Conservation (phyloP, 192 early-diverging fungal genomes). For the Cladochytrium replicatum region DNA sequence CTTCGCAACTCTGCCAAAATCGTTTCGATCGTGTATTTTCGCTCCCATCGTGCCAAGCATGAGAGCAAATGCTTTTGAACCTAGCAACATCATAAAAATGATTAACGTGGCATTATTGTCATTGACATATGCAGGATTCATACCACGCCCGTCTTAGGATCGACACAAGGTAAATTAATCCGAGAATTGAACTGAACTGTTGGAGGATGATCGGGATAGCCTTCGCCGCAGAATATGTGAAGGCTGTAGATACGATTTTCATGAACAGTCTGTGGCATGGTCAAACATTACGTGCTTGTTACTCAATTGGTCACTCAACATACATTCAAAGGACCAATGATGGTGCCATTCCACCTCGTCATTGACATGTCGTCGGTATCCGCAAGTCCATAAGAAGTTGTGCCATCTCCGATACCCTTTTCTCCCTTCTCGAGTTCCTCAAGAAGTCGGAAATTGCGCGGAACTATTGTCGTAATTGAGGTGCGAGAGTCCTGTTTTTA, state of each 20-base stretch:
- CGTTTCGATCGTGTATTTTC: conserved; percentile 63
- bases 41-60: conserved; percentile 80
- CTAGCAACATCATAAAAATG: conserved; percentile 19
- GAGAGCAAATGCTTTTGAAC: conserved; percentile 68
- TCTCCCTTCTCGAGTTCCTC: conserved; percentile 97
- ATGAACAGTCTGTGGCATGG: conserved; percentile 62
- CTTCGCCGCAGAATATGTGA: conserved; percentile 66
- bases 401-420: conserved; percentile 90
- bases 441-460: conserved; percentile 91
- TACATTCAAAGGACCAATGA: conserved; percentile 76
- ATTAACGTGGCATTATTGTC: not conserved
- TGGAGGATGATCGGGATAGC: conserved; percentile 81
- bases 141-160: conserved; percentile 69
- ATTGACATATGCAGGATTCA: not conserved
- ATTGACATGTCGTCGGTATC: conserved; percentile 71
- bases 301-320: conserved; percentile 10
- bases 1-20: conserved; percentile 72
- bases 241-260: conserved; percentile 95
- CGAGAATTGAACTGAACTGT: conserved; percentile 65
- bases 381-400: conserved; percentile 84
- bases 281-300: not conserved
- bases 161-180: conserved; percentile 82
- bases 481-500: too few relatives aligned
- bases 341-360: conserved; percentile 89
- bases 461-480: conserved; percentile 58